A percentile compares a stretch with the other conserved stretches of the same genome.
Conservation (phyloP, 371 early-diverging fungal species). For the Apophysomyces ossiformis region DNA sequence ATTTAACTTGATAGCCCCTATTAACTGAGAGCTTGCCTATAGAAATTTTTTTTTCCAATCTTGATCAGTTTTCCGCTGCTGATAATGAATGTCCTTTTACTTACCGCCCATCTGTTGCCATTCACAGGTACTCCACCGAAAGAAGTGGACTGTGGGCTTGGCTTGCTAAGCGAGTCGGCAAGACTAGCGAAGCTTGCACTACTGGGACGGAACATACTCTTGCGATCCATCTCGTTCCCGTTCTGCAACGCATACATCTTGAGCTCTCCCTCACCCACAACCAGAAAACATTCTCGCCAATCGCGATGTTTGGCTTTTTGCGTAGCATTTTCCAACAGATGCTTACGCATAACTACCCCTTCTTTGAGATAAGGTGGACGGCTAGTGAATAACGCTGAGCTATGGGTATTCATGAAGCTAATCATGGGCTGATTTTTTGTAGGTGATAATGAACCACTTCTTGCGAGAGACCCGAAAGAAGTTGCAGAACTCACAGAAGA, state of each 20-base stretch:
- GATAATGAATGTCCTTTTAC: too few species aligned
- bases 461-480: conserved; percentile 12
- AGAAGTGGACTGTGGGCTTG: conserved; percentile 5
- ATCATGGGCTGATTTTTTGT: conserved; percentile 30
- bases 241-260: conserved; percentile 76
- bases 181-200: conserved; percentile 42
- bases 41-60: neutral
- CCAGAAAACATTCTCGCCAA: conserved; percentile 85
- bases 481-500: conserved; percentile 20
- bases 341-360: conserved; percentile 87
- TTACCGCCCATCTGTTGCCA: conserved; percentile 33
- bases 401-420: conserved; percentile 29
- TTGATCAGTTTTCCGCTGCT: too few species aligned
- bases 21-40: conserved; percentile 34
- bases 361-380: conserved; percentile 65
- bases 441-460: conserved; percentile 17
- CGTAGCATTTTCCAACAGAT: conserved; percentile 75
- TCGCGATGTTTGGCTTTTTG: conserved; percentile 82
- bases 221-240: conserved; percentile 40
- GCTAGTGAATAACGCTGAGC: conserved; percentile 30
- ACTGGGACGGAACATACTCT: conserved; percentile 32
- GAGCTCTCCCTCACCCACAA: conserved; percentile 76
- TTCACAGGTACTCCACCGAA: conserved; percentile 22
- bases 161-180: conserved; percentile 39
- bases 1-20: conserved; percentile 69